phyloP scores from a whole-genome alignment of 106 monocot species.

The Ottelia alismoides region DNA sequence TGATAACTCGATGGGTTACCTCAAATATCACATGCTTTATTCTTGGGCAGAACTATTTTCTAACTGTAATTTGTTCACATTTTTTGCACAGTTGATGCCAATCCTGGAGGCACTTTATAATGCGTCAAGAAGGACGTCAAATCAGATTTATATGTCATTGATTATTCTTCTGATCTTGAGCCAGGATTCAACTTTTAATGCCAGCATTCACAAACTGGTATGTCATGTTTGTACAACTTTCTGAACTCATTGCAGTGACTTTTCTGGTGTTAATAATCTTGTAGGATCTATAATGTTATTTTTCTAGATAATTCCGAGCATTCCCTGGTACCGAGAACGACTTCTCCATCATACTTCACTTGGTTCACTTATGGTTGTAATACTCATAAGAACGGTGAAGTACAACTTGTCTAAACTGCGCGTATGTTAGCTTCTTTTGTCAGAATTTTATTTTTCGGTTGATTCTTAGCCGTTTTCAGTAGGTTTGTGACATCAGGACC shows the following conservation, averaged over 20 bases:
- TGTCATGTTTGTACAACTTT: too few relatives aligned
- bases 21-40: too few relatives aligned
- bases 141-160: slow-evolving; percentile 95
- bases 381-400: slow-evolving; percentile 89
- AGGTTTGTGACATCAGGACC: too few relatives aligned
- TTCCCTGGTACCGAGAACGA: slow-evolving; percentile 95
- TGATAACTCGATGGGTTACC: too few relatives aligned
- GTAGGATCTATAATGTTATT: too few relatives aligned
- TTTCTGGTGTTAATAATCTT: too few relatives aligned
- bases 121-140: slow-evolving; percentile 72
- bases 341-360: slow-evolving; percentile 86
- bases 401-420: slow-evolving; percentile 87
- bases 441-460: too few relatives aligned
- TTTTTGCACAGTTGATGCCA: slow-evolving; percentile 78
- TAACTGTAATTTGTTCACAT: too few relatives aligned
- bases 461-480: too few relatives aligned
- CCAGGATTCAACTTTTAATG: slow-evolving; percentile 98
- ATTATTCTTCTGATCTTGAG: slow-evolving; percentile 93
- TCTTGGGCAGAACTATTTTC: too few relatives aligned
- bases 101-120: slow-evolving; percentile 93
- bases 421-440: slow-evolving; percentile 32
- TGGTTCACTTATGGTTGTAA: slow-evolving; percentile 89
- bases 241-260: too few relatives aligned
- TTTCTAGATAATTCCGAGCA: slow-evolving; percentile 60
- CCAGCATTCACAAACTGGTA: slow-evolving; percentile 95